Conservation (phyloP, 208 protist species). For the Blastocrithidia nonstop region DNA sequence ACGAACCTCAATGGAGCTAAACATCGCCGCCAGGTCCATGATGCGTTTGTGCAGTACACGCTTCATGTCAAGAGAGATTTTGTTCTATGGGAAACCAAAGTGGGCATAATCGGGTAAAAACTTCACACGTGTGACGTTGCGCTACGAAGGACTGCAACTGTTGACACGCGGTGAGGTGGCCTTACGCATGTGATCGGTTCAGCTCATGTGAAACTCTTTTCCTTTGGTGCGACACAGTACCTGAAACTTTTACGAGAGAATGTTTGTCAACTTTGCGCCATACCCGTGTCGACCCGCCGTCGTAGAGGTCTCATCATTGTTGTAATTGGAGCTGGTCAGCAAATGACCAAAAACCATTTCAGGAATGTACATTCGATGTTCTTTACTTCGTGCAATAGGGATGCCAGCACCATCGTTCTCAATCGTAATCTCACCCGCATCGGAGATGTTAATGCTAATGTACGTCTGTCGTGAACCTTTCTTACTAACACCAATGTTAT, state of each 20-base stretch:
- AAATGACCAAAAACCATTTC: slow-evolving; percentile 97
- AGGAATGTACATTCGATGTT: slow-evolving; percentile 91
- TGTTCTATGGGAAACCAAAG: slow-evolving; percentile 51
- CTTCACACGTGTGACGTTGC: slow-evolving; percentile 71
- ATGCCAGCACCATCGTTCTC: slow-evolving; percentile 93
- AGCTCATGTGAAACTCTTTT: slow-evolving; percentile 90
- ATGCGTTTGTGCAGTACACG: slow-evolving; percentile 82
- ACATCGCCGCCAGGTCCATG: slow-evolving; percentile 88
- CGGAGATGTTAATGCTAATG: slow-evolving; percentile 86
- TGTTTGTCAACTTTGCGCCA: slow-evolving; percentile 98
- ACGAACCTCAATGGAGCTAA: slow-evolving; percentile 81
- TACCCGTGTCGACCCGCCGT: slow-evolving; percentile 95
- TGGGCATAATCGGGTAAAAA: slow-evolving; percentile 83
- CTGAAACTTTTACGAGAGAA: slow-evolving; percentile 96
- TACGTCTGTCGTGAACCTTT: slow-evolving; percentile 50
- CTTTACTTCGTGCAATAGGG: slow-evolving; percentile 83
- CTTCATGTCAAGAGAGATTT: slow-evolving; percentile 76
- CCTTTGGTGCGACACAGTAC: slow-evolving; percentile 84
- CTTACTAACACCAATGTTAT: slow-evolving; percentile 88
- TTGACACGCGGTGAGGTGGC: slow-evolving; percentile 83
- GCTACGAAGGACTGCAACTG: slow-evolving; percentile 39
- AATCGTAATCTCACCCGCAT: slow-evolving; percentile 79
- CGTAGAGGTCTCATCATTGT: slow-evolving; percentile 84
- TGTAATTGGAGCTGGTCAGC: slow-evolving; percentile 94
- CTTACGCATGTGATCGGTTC: slow-evolving; percentile 94